phyloP scores from a whole-genome alignment of 768 basidiomycete genomes.

The Suillus spraguei region DNA sequence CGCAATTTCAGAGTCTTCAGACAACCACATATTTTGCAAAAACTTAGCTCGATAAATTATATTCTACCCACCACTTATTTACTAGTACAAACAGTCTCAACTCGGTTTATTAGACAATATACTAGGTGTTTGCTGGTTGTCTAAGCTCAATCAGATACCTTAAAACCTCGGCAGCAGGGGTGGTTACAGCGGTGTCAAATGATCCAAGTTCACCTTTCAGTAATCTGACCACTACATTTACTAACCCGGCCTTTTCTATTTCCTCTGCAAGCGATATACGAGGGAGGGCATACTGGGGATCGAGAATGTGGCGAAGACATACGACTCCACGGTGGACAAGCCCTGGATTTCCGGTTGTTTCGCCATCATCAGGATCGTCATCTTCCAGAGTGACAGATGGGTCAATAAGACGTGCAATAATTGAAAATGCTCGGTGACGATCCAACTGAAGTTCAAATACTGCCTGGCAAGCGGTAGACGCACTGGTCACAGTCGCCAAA shows the following conservation, averaged over 20 bases:
- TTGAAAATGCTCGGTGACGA: conserved; percentile 60
- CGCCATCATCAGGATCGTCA: conserved; percentile 40
- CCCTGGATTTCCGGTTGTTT: conserved; percentile 48
- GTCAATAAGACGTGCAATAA: conserved; percentile 70
- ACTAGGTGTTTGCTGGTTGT: background rate
- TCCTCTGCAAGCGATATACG: conserved; percentile 50
- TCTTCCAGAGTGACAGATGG: conserved; percentile 43
- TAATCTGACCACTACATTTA: conserved; percentile 51
- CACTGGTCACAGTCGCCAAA: conserved; percentile 75
- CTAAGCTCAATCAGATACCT: conserved; percentile 39
- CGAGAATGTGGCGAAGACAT: conserved; percentile 67
- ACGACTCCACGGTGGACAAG: conserved; percentile 79
- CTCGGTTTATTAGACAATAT: background rate
- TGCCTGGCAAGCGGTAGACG: conserved; percentile 57
- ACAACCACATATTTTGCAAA: background rate
- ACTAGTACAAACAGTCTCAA: background rate
- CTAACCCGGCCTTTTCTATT: conserved; percentile 54
- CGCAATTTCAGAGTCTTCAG: too few relatives aligned
- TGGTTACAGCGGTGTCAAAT: conserved; percentile 41
- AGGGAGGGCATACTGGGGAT: conserved; percentile 41
- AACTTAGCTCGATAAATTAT: background rate
- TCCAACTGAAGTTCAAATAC: conserved; percentile 70
- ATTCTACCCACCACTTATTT: background rate
- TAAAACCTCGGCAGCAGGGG: conserved; percentile 53
- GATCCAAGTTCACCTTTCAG: conserved; percentile 44